Conservation (phyloP, 2,329 filamentous ascomycete genomes). For the Fusarium robinianum region DNA sequence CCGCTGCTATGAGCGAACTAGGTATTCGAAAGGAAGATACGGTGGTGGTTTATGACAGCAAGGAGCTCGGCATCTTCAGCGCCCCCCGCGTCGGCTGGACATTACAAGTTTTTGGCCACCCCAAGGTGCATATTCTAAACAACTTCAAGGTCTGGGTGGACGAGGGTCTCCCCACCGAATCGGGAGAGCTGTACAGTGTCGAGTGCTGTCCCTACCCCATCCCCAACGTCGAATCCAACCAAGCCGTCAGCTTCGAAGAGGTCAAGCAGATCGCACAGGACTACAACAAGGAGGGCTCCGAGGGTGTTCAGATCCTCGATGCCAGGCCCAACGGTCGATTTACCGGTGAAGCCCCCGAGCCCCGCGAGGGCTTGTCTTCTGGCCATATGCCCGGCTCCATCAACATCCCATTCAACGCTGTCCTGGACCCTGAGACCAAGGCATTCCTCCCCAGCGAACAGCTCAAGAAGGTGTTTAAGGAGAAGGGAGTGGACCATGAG, state of each 20-base stretch:
- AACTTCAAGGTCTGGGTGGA: conserved; percentile 96
- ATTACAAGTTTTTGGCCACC: conserved; percentile 84
- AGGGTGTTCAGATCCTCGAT: conserved; percentile 87
- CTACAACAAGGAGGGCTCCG: conserved; percentile 78
- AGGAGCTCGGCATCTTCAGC: conserved; percentile 91
- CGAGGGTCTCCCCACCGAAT: conserved; percentile 78
- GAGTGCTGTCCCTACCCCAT: conserved; percentile 69
- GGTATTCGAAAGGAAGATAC: conserved; percentile 87
- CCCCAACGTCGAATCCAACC: conserved; percentile 61
- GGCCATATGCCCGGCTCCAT: conserved; percentile 91
- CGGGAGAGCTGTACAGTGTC: conserved; percentile 71
- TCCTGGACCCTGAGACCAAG: conserved; percentile 85
- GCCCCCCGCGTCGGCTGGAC: conserved; percentile 96
- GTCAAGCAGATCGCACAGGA: conserved; percentile 78
- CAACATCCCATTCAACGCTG: conserved; percentile 76
- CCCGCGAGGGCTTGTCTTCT: conserved; percentile 80
- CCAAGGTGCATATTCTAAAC: conserved; percentile 86
- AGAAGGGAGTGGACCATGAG: conserved; percentile 76
- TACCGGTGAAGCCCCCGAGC: conserved; percentile 82
- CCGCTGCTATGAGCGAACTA: conserved; percentile 83
- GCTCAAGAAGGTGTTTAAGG: conserved; percentile 74
- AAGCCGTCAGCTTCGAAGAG: conserved; percentile 81
- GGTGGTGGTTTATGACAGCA: conserved; percentile 91
- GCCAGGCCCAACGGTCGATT: conserved; percentile 81
- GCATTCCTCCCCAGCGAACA: conserved; percentile 73